Base-by-base conservation (phyloP, 805 yeast genomes). In the Pichia californica region DNA sequence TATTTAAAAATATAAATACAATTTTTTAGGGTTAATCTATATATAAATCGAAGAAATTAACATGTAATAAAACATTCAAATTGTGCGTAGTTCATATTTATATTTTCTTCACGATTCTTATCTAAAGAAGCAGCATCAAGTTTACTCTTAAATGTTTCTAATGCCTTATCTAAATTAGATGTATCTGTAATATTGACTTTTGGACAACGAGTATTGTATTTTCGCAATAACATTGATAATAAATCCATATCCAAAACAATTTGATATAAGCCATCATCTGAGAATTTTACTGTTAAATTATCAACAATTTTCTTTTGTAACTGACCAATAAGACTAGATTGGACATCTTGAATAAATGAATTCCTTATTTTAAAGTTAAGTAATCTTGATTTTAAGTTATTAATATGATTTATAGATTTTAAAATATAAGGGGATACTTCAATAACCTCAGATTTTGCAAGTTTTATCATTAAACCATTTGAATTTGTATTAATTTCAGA, bases 381-480 rank as follows among this genome's bases (percentile, higher is more conserved):
- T 7, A 59, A 38, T n/a, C 46, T 62, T 10, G 63, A 58, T 36
- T 56, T 61, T 10, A 59, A 45, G 13, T 50, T 35, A 26, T 56
- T 58, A 19, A 62, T 49, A 34, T 50, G 40, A 35, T 55, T 56
- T 35, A 61, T 50, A 1, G 56, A 41, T 26, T 53, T 45, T 29
- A 62, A 33, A 9, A 59, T 36, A 36, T 55, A 62, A 1, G 40
- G 19, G 0, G 61, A 54, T 8, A 54, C 51, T 15, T 43, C 27
- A n/a, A 55, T 41, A 3, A 20, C 15, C 13, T 44, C 36, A 14
- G 38, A 40, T 7, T 51, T 47, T 19, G 51, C 58, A 83, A 79
- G 76, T 46, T 71, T 70, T 7, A 61, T 56, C 40, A 54, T 61
- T 2, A 46, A 18, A 3, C 38, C 47, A 11, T 35, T 29, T 2